These are phyloP conservation scores for Cephalotrichum gorgonifer DNA, from an alignment of 2,329 filamentous ascomycete genomes.

Conservation along the genomic window DNA sequence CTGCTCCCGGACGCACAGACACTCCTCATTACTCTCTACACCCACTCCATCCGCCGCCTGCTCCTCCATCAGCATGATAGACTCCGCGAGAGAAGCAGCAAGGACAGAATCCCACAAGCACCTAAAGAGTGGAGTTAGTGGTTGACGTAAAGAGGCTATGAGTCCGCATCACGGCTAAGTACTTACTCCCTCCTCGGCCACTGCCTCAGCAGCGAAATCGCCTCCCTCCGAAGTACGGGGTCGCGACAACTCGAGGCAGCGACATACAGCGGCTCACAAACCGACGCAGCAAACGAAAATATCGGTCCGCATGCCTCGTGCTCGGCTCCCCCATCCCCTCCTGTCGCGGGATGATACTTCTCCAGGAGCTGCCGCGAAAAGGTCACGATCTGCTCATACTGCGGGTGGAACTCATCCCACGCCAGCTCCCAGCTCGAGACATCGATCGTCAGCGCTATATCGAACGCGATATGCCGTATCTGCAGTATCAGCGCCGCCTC, in stretches of 20 bases:
- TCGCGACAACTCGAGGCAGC: constrained; percentile 4
- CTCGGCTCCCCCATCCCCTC: not conserved
- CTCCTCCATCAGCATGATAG: constrained; percentile 7
- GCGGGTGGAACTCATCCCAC: constrained; percentile 5
- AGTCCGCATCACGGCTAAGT: no score
- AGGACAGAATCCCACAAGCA: constrained; percentile 7
- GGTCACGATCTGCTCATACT: constrained; percentile 4
- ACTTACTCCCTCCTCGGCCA: constrained; percentile 5
- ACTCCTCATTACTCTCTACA: not conserved
- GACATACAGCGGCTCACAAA: constrained; percentile 7
- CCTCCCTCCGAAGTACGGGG: not conserved
- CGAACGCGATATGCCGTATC: constrained; percentile 6
- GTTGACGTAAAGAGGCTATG: no score
- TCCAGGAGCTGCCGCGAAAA: constrained; percentile 2
- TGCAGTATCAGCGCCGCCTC: constrained; percentile 5
- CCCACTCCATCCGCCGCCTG: not conserved
- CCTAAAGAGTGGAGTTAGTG: no score
- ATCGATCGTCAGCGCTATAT: constrained; percentile 5
- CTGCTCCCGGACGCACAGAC: not conserved
- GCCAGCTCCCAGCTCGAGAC: constrained; percentile 5
- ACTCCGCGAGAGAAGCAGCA: constrained; percentile 6
- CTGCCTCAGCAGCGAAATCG: constrained; percentile 5
- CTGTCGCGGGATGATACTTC: not conserved
- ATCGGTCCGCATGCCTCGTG: constrained; percentile 3
- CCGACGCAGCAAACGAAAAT: constrained; percentile 5